Percentiles rank a stretch among this genome's conserved stretches.
Evolutionary conservation across 306 rosid genomes (phyloP).

Genomic region (Senna tora): DNA sequence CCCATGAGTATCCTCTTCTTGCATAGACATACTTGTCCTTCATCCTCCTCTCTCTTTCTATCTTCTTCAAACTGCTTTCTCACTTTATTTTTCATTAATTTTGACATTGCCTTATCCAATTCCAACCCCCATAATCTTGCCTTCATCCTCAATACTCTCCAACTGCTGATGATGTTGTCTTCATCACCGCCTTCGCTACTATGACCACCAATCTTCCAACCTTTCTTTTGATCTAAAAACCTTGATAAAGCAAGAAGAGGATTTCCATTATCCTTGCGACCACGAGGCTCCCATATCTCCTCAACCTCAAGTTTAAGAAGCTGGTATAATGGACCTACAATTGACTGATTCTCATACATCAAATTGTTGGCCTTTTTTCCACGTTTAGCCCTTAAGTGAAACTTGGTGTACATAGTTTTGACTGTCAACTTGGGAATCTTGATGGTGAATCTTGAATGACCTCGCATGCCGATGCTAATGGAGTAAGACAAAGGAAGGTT

Average conservation of each 20-base stretch:
- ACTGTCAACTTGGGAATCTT: conserved; percentile 42
- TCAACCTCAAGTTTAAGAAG: conserved; percentile 34
- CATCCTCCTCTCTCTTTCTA: not conserved
- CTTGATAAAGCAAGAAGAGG: conserved; percentile 21
- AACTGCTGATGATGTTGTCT: not conserved
- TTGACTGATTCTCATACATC: not conserved
- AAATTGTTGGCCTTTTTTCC: conserved; percentile 18
- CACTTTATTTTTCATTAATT: conserved; percentile 33
- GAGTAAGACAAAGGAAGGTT: conserved; percentile 20
- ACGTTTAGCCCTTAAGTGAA: conserved; percentile 24
- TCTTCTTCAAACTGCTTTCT: conserved; percentile 10
- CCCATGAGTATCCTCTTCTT: conserved; percentile 82
- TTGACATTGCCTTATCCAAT: conserved; percentile 34
- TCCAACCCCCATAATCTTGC: conserved; percentile 34
- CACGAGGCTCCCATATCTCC: not conserved
- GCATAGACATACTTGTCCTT: conserved; percentile 58
- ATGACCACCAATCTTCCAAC: not conserved
- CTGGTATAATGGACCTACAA: conserved; percentile 31
- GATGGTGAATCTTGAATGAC: conserved; percentile 38
- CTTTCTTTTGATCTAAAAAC: conserved; percentile 26
- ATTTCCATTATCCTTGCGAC: not conserved
- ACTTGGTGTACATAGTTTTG: conserved; percentile 42
- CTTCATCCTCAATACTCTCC: conserved; percentile 28
- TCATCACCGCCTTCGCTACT: not conserved
- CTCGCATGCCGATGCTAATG: conserved; percentile 27